These are phyloP conservation scores for Hydrangea macrophylla DNA, from an alignment of 148 eudicot species.

Conservation along the genomic window DNA sequence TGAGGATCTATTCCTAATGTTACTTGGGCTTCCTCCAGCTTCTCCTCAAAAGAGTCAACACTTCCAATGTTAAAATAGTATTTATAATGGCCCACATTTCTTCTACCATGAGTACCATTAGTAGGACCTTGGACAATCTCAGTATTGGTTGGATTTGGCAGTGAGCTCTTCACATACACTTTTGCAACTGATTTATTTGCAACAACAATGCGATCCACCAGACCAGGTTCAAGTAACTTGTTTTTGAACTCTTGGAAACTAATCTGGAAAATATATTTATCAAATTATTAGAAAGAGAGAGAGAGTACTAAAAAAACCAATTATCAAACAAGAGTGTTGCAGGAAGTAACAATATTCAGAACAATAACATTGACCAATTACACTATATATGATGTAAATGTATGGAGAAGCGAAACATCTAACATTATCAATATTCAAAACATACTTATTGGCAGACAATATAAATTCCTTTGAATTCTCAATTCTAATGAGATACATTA, in stretches of 20 bases:
- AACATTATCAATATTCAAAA: too few species aligned
- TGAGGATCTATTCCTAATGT: slow-evolving; percentile 47
- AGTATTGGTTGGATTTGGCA: slow-evolving; percentile 16
- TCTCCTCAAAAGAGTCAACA: slow-evolving; percentile 53
- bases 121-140: slow-evolving; percentile 14
- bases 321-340: too few species aligned
- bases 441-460: too few species aligned
- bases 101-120: slow-evolving; percentile 14
- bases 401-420: too few species aligned
- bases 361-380: too few species aligned
- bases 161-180: slow-evolving; percentile 39
- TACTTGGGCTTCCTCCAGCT: slow-evolving; percentile 55
- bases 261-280: slow-evolving; percentile 28
- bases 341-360: too few species aligned
- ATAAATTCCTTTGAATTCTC: too few species aligned
- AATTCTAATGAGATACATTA: too few species aligned
- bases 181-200: slow-evolving; percentile 48
- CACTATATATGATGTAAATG: too few species aligned
- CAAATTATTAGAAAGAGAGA: background rate
- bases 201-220: slow-evolving; percentile 52
- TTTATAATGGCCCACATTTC: slow-evolving; percentile 27
- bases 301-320: too few species aligned
- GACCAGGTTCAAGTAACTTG: slow-evolving; percentile 53
- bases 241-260: slow-evolving; percentile 62
- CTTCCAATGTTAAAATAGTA: slow-evolving; percentile 52